Evolutionary conservation across 805 yeast species (phyloP).

Genomic region (Candida broadrunensis): DNA sequence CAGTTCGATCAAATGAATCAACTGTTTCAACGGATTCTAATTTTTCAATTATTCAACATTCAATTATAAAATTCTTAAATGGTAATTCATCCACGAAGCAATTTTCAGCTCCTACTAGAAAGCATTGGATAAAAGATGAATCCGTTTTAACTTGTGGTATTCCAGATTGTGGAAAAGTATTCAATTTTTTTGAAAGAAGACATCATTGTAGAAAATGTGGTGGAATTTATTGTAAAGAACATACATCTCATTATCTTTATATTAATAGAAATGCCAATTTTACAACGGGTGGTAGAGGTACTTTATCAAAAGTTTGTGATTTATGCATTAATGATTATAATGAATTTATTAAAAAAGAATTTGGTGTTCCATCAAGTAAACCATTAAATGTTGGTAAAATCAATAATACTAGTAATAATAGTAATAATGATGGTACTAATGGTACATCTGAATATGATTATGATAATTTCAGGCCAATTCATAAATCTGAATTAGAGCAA

Average conservation of each 20-base stretch:
- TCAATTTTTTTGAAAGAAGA: slow-evolving; percentile 74
- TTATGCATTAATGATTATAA: slow-evolving; percentile 63
- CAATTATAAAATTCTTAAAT: slow-evolving; percentile 7
- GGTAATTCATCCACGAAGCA: slow-evolving; percentile 1
- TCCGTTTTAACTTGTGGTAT: slow-evolving; percentile 60
- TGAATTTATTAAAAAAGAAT: slow-evolving; percentile 40
- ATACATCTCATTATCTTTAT: slow-evolving; percentile 55
- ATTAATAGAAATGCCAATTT: slow-evolving; percentile 59
- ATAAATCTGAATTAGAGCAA: neutral
- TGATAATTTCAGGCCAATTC: neutral
- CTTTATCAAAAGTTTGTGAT: slow-evolving; percentile 68
- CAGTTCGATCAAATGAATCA: slow-evolving; percentile 30
- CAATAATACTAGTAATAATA: neutral
- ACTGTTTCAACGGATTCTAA: slow-evolving; percentile 24
- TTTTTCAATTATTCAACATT: slow-evolving; percentile 8
- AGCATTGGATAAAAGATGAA: slow-evolving; percentile 76
- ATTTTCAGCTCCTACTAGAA: slow-evolving; percentile 48
- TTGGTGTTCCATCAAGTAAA: slow-evolving; percentile 18
- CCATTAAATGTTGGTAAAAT: no score
- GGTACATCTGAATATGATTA: neutral
- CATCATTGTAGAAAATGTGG: slow-evolving; percentile 90
- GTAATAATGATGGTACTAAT: no score
- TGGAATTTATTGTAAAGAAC: slow-evolving; percentile 71
- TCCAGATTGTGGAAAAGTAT: slow-evolving; percentile 53
- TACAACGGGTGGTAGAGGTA: slow-evolving; percentile 65